Percentiles rank a stretch among this genome's conserved stretches.
Evolutionary conservation across 495 filamentous ascomycete species (phyloP).

Genomic region (Letharia columbiana): DNA sequence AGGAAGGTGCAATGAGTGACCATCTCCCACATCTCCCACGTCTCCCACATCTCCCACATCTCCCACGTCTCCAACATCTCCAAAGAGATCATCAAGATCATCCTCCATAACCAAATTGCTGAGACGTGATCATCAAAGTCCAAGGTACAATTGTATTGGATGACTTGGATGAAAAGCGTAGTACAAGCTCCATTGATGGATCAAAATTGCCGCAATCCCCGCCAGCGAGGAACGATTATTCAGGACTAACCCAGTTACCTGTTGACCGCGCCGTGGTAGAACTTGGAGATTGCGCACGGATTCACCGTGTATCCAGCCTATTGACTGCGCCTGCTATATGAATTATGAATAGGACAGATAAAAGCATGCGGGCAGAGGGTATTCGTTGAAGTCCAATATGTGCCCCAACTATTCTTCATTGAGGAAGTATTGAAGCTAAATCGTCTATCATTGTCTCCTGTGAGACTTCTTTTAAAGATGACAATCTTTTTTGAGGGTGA

Average conservation of each 20-base stretch:
- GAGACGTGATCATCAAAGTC: background rate
- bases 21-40: constrained; percentile 36
- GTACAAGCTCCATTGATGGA: background rate
- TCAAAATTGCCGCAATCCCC: background rate
- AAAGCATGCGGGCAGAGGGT: background rate
- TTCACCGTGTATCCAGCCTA: background rate
- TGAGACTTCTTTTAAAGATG: background rate
- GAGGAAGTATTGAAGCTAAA: background rate
- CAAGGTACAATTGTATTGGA: background rate
- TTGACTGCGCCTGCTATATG: background rate
- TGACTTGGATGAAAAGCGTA: background rate
- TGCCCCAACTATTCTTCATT: background rate
- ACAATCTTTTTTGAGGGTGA: background rate
- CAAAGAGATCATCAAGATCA: constrained; percentile 68
- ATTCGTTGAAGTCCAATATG: background rate
- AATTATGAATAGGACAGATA: background rate
- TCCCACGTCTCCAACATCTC: constrained; percentile 22
- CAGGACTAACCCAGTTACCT: background rate
- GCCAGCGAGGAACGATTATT: background rate
- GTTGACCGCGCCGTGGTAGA: background rate
- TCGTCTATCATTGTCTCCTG: background rate
- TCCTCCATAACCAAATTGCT: constrained; percentile 50
- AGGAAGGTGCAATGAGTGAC: constrained; percentile 46
- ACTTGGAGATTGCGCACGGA: background rate
- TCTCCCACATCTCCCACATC: constrained; percentile 33